Evolutionary conservation across 2,329 filamentous ascomycete species (phyloP).

Genomic region (Apiospora aurea): DNA sequence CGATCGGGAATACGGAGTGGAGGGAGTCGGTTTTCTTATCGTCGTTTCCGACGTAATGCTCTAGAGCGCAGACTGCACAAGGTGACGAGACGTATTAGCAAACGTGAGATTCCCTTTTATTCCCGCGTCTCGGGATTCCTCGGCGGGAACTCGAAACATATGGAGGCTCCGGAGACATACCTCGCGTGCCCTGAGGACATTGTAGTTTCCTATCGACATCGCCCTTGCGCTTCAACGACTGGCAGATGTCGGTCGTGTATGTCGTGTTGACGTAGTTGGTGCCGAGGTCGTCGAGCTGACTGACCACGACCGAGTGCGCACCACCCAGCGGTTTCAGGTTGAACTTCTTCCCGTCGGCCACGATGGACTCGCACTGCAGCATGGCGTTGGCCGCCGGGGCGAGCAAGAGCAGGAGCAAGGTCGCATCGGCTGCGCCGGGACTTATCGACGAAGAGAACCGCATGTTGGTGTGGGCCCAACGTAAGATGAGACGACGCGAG

Average conservation of each 20-base stretch:
- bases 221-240: constrained; percentile 67
- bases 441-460: constrained; percentile 45
- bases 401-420: constrained; percentile 46
- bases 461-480: constrained; percentile 42
- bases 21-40: constrained; percentile 46
- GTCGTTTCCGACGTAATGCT: constrained; percentile 46
- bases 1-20: constrained; percentile 72
- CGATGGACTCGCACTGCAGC: constrained; percentile 68
- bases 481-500: background rate
- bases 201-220: constrained; percentile 61
- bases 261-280: constrained; percentile 73
- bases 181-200: constrained; percentile 74
- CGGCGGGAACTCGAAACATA: background rate
- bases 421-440: constrained; percentile 41
- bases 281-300: constrained; percentile 57
- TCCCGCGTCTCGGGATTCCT: background rate
- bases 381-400: constrained; percentile 52
- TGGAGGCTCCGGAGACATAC: constrained; percentile 50
- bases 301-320: constrained; percentile 72
- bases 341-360: constrained; percentile 65
- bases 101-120: background rate
- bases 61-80: constrained; percentile 75
- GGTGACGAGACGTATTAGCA: constrained; percentile 18
- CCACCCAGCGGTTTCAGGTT: constrained; percentile 70
- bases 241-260: constrained; percentile 82